Percentiles rank a stretch among this genome's conserved stretches.
These are phyloP conservation scores for Brassica nigra DNA, from an alignment of 345 rosid genomes.

Conservation along the genomic window DNA sequence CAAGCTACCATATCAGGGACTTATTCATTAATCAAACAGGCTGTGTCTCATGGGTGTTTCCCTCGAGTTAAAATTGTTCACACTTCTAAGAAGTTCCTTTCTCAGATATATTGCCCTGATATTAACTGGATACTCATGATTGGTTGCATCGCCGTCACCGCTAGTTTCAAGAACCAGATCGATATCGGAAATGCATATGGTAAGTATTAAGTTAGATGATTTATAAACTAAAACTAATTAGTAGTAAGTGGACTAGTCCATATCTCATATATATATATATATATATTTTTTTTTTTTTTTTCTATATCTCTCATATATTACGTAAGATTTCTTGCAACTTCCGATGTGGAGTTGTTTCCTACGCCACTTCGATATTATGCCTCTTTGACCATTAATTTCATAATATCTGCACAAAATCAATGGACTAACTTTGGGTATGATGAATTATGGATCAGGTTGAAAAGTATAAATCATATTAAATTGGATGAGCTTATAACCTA, in stretches of 20 bases:
- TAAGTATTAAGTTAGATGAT: slow-evolving; percentile 34
- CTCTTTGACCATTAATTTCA: not conserved
- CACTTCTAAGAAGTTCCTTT: slow-evolving; percentile 69
- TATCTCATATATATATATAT: too few relatives aligned
- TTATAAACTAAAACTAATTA: not conserved
- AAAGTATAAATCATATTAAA: not conserved
- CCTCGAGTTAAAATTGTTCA: slow-evolving; percentile 79
- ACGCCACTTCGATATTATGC: not conserved
- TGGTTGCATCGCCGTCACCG: slow-evolving; percentile 72
- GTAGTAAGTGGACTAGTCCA: not conserved
- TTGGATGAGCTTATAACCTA: too few relatives aligned
- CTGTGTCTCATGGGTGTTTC: slow-evolving; percentile 74
- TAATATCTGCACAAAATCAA: too few relatives aligned
- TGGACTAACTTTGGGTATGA: not conserved
- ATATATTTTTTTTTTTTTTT: too few relatives aligned
- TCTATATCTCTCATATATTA: not conserved
- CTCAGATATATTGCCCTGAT: slow-evolving; percentile 74
- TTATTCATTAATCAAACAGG: slow-evolving; percentile 75
- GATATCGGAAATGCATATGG: slow-evolving; percentile 87
- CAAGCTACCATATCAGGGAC: slow-evolving; percentile 83
- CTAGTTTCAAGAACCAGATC: slow-evolving; percentile 68
- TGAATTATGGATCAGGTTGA: too few relatives aligned
- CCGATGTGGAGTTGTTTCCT: too few relatives aligned
- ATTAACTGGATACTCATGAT: slow-evolving; percentile 81
- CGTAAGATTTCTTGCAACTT: too few relatives aligned